Percentiles rank a stretch among this genome's conserved stretches.
Evolutionary conservation across 352 stramenopile genomes (phyloP).

Genomic region (Elongisporangium undulatum): DNA sequence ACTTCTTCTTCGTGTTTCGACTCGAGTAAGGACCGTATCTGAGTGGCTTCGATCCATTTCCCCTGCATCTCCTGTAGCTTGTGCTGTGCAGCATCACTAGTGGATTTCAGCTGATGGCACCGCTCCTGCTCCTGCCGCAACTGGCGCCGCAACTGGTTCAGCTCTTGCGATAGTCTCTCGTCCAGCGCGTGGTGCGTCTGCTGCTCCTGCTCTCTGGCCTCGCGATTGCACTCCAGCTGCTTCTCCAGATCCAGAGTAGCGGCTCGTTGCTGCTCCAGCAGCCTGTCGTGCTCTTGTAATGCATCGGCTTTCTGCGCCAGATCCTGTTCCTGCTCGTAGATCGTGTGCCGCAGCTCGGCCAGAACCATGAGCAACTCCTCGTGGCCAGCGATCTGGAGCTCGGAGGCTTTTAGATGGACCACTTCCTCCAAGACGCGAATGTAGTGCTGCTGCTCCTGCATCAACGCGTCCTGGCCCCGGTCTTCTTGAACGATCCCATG

Average conservation of each 20-base stretch:
- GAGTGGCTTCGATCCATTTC: background rate
- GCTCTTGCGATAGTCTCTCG: slow-evolving; percentile 8
- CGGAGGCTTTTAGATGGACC: slow-evolving; percentile 62
- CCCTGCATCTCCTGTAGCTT: background rate
- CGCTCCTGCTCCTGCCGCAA: background rate
- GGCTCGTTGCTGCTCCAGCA: slow-evolving; percentile 25
- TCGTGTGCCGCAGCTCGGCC: slow-evolving; percentile 70
- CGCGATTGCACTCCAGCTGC: slow-evolving; percentile 12
- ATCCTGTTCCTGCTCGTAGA: slow-evolving; percentile 67
- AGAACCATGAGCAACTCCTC: slow-evolving; percentile 75
- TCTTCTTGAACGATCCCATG: slow-evolving; percentile 2
- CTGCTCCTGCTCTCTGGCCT: slow-evolving; percentile 7
- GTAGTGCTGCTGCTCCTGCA: slow-evolving; percentile 53
- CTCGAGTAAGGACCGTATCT: background rate
- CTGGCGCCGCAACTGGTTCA: background rate
- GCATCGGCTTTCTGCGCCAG: slow-evolving; percentile 20
- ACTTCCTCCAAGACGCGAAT: slow-evolving; percentile 77
- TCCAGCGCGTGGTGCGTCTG: slow-evolving; percentile 15
- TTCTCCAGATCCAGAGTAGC: slow-evolving; percentile 5
- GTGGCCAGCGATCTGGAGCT: slow-evolving; percentile 63
- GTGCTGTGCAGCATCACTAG: background rate
- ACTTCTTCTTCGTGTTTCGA: slow-evolving; percentile 15
- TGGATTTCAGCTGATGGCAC: background rate
- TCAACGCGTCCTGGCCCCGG: background rate
- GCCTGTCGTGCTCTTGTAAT: slow-evolving; percentile 42